Base-by-base conservation (phyloP, 331 rosid genomes). In the Quercus phellos region DNA sequence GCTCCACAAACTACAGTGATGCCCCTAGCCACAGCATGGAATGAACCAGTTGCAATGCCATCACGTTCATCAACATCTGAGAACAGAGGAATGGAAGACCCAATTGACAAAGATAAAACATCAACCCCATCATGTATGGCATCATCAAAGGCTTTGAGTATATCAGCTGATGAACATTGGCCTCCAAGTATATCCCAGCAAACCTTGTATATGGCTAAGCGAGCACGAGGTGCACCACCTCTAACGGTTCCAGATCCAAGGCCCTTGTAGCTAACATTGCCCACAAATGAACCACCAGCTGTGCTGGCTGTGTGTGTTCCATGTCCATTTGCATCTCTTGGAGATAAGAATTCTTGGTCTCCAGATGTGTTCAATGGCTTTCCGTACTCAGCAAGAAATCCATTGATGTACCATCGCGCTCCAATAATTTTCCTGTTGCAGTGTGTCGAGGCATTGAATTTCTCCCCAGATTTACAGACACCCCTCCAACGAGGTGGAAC, bases 291-390 rank as follows among this genome's bases (percentile, higher is more conserved):
- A 17, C 89, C 90, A 42, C 72, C 83, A 24, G 87, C 81, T 61
- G 63, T 85, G 26, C 87, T 53, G 30, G 91, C 83, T 19, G 83
- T 83, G 80, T 85, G 89, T 64, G 89, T 85, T 32, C 91, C 91
- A 58, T 87, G 84, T 55, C 89, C 84, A 13, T 51, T 3, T 16
- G 63, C 60, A 66, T 80, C 91, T 78, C 89, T 85, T 0, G 89
- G 84, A 59, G 87, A 82, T 75, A 73, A 58, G 76, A 59, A 87
- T 9, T 85, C 91, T 12, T 51, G 55, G 61, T 64, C 27, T 19
- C 51, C 71, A 19, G 78, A 72, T 7, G 80, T 4, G 80, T 83
- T 87, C 71, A 51, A 73, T 32, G 84, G 82, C 54, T 63, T 51
- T 68, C 78, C 78, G 64, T 78, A 75, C 56, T 83, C 87, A 21